A percentile compares a stretch with the other conserved stretches of the same genome.
Conservation (phyloP, 2,329 filamentous ascomycete species). For the Alternaria incomplexa region DNA sequence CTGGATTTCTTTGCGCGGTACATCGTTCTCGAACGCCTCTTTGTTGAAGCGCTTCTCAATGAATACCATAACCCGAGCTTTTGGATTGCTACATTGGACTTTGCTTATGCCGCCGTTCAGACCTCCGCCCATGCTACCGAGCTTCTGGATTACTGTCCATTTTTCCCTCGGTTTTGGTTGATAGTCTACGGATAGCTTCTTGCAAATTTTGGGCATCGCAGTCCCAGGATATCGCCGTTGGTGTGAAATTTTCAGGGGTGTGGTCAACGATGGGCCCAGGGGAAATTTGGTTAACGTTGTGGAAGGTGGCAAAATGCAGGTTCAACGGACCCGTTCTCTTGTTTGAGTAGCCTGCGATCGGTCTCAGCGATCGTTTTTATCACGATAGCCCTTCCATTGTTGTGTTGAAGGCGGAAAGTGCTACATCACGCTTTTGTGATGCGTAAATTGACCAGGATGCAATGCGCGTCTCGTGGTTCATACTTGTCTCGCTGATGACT, state of each 20-base stretch:
- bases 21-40: not conserved
- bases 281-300: not conserved
- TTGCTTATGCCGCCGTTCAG: constrained; percentile 12
- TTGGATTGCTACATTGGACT: constrained; percentile 4
- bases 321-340: not conserved
- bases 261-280: not conserved
- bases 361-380: not conserved
- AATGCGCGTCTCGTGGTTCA: not conserved
- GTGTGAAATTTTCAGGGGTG: not conserved
- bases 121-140: constrained; percentile 9
- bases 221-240: not conserved
- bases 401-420: not conserved
- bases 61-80: not conserved
- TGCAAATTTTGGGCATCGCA: constrained; percentile 2
- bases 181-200: not conserved
- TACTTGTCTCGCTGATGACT: not conserved
- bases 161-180: not conserved
- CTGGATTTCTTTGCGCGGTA: constrained; percentile 15
- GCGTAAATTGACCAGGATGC: not conserved
- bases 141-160: constrained; percentile 1
- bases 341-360: not conserved
- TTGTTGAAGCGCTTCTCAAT: constrained; percentile 21
- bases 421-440: not conserved
- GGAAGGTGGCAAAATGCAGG: not conserved
- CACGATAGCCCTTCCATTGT: not conserved